Evolutionary conservation across 768 basidiomycete species (phyloP).

Genomic region (Obba rivulosa): DNA sequence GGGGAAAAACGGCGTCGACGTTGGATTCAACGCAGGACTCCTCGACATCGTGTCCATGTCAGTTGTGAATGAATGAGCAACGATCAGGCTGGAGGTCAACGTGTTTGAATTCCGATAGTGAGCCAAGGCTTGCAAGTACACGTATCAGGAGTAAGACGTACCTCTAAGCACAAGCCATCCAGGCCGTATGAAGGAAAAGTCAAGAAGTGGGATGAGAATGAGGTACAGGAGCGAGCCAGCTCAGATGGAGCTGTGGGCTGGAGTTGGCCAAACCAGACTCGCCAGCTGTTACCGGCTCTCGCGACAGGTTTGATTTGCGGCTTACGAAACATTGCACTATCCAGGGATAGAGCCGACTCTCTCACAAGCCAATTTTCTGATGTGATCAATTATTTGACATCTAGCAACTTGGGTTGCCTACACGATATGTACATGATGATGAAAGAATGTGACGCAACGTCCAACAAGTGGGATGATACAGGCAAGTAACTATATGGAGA

Average conservation of each 20-base stretch:
- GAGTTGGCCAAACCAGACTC: conserved; percentile 9
- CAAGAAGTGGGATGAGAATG: conserved; percentile 1
- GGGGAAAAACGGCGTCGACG: conserved; percentile 83
- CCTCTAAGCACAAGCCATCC: conserved; percentile 22
- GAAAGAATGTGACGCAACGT: neutral
- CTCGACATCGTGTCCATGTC: conserved; percentile 54
- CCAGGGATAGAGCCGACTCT: too few relatives aligned
- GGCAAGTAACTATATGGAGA: neutral
- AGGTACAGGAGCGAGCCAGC: conserved; percentile 9
- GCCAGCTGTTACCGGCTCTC: conserved; percentile 8
- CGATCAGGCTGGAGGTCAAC: conserved; percentile 32
- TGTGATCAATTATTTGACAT: too few relatives aligned
- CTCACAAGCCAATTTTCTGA: too few relatives aligned
- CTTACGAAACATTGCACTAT: conserved; percentile 16
- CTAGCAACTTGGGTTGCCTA: neutral
- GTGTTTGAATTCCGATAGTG: conserved; percentile 6
- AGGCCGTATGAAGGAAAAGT: conserved; percentile 8
- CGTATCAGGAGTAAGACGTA: conserved; percentile 7
- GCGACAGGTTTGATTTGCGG: conserved; percentile 19
- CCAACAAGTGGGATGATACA: neutral
- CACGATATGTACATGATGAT: neutral
- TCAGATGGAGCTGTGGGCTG: conserved; percentile 6
- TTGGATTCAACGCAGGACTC: conserved; percentile 73
- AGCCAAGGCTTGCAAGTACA: conserved; percentile 16
- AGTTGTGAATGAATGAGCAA: conserved; percentile 17